phyloP scores from a whole-genome alignment of 495 filamentous ascomycete species.

The Penicillium canariense region DNA sequence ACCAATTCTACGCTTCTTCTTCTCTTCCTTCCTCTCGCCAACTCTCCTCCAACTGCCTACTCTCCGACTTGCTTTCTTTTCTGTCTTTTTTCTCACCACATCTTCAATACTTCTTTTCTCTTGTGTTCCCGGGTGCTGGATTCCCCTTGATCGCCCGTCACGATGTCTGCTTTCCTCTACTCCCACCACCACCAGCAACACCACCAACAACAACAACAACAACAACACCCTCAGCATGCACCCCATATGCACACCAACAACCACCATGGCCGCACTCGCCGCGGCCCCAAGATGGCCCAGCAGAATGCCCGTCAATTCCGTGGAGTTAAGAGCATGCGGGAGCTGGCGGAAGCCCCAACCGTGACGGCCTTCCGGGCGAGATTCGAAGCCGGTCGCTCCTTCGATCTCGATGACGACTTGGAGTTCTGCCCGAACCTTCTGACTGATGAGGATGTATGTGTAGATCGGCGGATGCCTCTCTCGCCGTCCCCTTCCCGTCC shows the following conservation, averaged over 20 bases:
- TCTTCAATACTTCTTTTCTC: constrained; percentile 27
- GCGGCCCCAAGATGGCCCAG: constrained; percentile 77
- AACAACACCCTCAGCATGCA: constrained; percentile 50
- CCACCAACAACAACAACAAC: constrained; percentile 54
- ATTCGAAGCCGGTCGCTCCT: constrained; percentile 90
- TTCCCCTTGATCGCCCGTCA: constrained; percentile 41
- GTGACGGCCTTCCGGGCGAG: constrained; percentile 74
- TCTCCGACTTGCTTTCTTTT: constrained; percentile 20
- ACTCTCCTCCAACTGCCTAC: constrained; percentile 17
- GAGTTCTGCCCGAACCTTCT: constrained; percentile 93
- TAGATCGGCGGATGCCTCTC: constrained; percentile 7
- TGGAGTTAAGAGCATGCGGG: constrained; percentile 80
- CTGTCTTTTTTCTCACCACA: constrained; percentile 34
- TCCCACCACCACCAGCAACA: constrained; percentile 53
- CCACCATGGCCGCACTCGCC: constrained; percentile 84
- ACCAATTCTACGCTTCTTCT: constrained; percentile 9
- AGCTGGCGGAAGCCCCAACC: constrained; percentile 74
- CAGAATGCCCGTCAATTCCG: constrained; percentile 84
- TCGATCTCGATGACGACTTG: constrained; percentile 95
- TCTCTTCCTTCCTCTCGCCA: constrained; percentile 19
- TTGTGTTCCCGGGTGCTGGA: constrained; percentile 18
- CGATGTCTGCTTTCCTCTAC: constrained; percentile 81
- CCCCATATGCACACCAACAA: constrained; percentile 57
- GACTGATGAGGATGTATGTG: constrained; percentile 94
- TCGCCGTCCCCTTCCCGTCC: not conserved